Conservation (phyloP, 345 rosid species). For the Lumnitzera littorea region DNA sequence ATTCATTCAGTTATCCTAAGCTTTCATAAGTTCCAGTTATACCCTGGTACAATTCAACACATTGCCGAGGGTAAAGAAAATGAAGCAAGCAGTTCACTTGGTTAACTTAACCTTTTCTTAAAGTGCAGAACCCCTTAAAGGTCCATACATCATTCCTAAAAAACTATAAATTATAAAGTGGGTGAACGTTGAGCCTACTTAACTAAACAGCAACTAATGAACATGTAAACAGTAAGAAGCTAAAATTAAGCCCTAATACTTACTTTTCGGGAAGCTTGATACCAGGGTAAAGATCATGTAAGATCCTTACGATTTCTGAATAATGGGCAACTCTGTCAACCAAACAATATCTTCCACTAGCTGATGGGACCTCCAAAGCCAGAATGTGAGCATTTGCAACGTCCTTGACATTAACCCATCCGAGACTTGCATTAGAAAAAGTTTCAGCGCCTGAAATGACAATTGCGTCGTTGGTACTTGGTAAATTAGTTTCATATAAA, state of each 20-base stretch:
- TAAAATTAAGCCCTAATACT: conserved; percentile 7
- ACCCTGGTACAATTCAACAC: no score
- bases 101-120: no score
- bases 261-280: conserved; percentile 70
- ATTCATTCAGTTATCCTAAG: no score
- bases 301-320: conserved; percentile 59
- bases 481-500: no score
- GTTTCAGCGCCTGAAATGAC: conserved; percentile 51
- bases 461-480: background rate
- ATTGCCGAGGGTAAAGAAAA: no score
- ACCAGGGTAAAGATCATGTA: conserved; percentile 57
- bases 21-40: no score
- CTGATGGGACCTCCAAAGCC: conserved; percentile 76
- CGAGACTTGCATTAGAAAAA: conserved; percentile 61
- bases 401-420: conserved; percentile 87
- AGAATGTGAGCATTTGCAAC: conserved; percentile 84
- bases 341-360: conserved; percentile 77
- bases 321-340: conserved; percentile 76
- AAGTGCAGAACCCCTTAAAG: no score
- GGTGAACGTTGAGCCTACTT: no score
- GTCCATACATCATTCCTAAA: no score
- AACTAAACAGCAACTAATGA: background rate
- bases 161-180: no score
- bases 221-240: background rate
- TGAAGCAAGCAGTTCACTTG: no score